Evolutionary conservation across 2,329 filamentous ascomycete genomes (phyloP), one percentile per base, ranked within the genome.

Genomic region (Westerdykella aurantiaca): DNA sequence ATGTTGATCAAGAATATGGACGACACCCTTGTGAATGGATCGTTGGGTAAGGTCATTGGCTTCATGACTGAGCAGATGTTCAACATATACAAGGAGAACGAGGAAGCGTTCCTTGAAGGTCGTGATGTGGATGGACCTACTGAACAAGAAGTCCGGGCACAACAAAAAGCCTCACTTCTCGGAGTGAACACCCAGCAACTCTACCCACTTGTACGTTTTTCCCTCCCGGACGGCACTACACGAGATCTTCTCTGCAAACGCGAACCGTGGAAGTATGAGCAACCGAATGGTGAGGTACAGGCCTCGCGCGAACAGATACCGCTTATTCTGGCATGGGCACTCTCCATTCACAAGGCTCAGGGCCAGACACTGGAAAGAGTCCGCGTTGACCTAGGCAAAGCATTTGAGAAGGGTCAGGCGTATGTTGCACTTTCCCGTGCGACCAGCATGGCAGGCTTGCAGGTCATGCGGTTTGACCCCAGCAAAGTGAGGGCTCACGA

Each of bases 1-100:
- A 98, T 98, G 93, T 74, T 98, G n/a, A 96, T 98, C 75, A 98
- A 98, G 68, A 98, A 98, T 57, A 84, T 97, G 70, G 93, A 98
- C 60, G 88, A 95, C 33, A 83, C 81, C 0, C 77, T 98, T 0
- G 93, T 97, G 54, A 98, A 98, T 61, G 93, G 93, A 4, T 95
- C 91, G 0, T 75, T 98, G 9, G 93, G 93, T 18, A 90, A 86
- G 48, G 85, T 98, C 4, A 77, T 84, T 11, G 81, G 78, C 5
- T 95, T 95, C 67, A 90, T 89, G 83, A 80, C 76, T 41, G 80
- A 85, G 52, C 71, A 72, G 35, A 78, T 74, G 22, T 85, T 83
- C 51, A 77, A 77, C 41, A 64, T 73, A 35, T 82, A 81, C 57
- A 71, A 73, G 22, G 69, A 75, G 17, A 73, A 82, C 50, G 80